Evolutionary conservation across 2,329 filamentous ascomycete genomes (phyloP).

Genomic region (Acephala macrosclerotiorum): DNA sequence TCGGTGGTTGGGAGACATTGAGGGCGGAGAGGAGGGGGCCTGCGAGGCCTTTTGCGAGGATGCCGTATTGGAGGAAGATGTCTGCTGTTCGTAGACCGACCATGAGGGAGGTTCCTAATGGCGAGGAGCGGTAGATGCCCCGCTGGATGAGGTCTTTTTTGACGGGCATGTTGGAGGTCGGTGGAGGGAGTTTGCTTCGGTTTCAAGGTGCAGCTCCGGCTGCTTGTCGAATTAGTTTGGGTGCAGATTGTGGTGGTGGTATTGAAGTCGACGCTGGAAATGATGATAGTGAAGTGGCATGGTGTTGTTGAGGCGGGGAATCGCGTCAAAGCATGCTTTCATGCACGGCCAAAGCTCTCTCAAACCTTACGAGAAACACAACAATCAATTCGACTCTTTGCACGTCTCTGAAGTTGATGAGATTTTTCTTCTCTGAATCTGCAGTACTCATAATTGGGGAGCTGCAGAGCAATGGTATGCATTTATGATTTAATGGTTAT

Average conservation of each 20-base stretch:
- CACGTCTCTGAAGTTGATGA: too few species aligned
- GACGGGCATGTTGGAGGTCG: neutral
- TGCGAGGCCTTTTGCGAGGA: slow-evolving; percentile 56
- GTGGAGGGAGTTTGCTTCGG: neutral
- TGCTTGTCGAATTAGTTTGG: neutral
- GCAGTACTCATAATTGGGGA: too few species aligned
- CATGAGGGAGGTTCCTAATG: slow-evolving; percentile 50
- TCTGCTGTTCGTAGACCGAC: slow-evolving; percentile 55
- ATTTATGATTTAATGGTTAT: too few species aligned
- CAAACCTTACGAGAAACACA: too few species aligned
- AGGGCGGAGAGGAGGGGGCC: slow-evolving; percentile 53
- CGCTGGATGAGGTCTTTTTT: neutral
- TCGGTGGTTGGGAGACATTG: slow-evolving; percentile 49
- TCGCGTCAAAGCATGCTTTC: too few species aligned
- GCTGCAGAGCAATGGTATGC: too few species aligned
- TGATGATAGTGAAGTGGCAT: neutral
- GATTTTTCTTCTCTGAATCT: too few species aligned
- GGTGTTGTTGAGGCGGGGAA: too few species aligned
- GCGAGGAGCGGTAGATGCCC: slow-evolving; percentile 39
- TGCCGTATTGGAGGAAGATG: slow-evolving; percentile 55
- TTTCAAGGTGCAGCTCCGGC: neutral
- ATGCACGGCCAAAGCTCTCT: too few species aligned
- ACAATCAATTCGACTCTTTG: too few species aligned
- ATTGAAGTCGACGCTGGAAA: neutral
- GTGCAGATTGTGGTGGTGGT: neutral